Evolutionary conservation across 2,329 filamentous ascomycete species (phyloP).

Genomic region (Aspergillus amoenus): DNA sequence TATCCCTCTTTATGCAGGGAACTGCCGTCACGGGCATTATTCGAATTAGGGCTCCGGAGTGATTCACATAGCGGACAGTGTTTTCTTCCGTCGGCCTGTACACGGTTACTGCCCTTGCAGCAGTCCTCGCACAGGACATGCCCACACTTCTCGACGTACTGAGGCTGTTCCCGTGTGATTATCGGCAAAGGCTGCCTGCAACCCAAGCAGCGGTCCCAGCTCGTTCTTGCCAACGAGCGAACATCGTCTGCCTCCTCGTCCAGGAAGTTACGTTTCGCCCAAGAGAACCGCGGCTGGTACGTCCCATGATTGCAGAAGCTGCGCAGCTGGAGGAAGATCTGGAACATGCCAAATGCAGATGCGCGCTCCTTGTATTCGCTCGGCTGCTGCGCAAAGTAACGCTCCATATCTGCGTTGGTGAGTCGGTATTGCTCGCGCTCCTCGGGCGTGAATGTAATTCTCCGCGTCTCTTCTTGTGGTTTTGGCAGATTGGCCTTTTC

Average conservation of each 20-base stretch:
- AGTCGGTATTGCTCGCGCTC: not conserved
- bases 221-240: slow-evolving; percentile 3
- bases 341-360: slow-evolving; percentile 45
- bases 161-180: not conserved
- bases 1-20: not conserved
- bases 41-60: not conserved
- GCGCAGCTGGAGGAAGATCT: slow-evolving; percentile 24
- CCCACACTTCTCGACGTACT: slow-evolving; percentile 7
- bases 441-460: not conserved
- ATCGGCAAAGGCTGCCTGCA: slow-evolving; percentile 4
- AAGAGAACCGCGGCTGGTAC: slow-evolving; percentile 3
- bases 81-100: not conserved
- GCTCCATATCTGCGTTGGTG: not conserved
- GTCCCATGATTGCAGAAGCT: slow-evolving; percentile 11
- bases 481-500: slow-evolving; percentile 24
- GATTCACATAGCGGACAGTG: slow-evolving; percentile 2
- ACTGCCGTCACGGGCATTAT: not conserved
- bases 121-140: slow-evolving; percentile 10
- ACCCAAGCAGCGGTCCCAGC: not conserved
- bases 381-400: not conserved
- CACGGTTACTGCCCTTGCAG: not conserved
- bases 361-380: not conserved
- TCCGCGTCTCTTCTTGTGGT: not conserved
- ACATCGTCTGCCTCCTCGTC: slow-evolving; percentile 3
- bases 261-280: slow-evolving; percentile 3